Percentiles rank a stretch among this genome's conserved stretches.
Conservation (phyloP, 2,329 filamentous ascomycete genomes). For the Microsporum canis region DNA sequence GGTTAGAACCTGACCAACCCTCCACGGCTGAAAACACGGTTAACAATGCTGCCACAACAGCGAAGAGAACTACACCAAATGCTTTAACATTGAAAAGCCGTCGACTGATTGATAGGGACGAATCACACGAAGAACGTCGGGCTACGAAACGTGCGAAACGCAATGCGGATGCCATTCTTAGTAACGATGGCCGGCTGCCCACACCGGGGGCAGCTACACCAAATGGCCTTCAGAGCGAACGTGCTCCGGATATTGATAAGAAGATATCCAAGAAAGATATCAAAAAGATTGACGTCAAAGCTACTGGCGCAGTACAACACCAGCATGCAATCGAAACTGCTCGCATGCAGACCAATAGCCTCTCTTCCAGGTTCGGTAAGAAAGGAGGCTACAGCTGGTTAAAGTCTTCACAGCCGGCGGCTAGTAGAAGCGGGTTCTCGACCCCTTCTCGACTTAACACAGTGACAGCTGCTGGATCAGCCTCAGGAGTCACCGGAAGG, state of each 20-base stretch:
- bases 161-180: slow-evolving; percentile 42
- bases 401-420: slow-evolving; percentile 23
- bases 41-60: not conserved
- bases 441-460: slow-evolving; percentile 26
- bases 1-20: slow-evolving; percentile 19
- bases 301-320: slow-evolving; percentile 66
- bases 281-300: slow-evolving; percentile 61
- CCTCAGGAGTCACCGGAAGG: slow-evolving; percentile 13
- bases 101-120: slow-evolving; percentile 53
- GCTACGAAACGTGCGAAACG: slow-evolving; percentile 56
- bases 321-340: slow-evolving; percentile 75
- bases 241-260: slow-evolving; percentile 48
- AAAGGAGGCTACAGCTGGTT: slow-evolving; percentile 41
- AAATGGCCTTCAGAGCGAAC: slow-evolving; percentile 24
- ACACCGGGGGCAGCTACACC: slow-evolving; percentile 49
- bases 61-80: slow-evolving; percentile 26
- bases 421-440: slow-evolving; percentile 28
- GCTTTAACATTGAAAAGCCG: slow-evolving; percentile 45
- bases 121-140: slow-evolving; percentile 60
- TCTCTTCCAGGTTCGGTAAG: slow-evolving; percentile 39
- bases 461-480: slow-evolving; percentile 11
- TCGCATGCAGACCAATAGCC: slow-evolving; percentile 58
- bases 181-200: slow-evolving; percentile 45
- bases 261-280: slow-evolving; percentile 84
- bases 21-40: not conserved